Evolutionary conservation across 371 early-diverging fungal species (phyloP), one percentile per base, ranked within the genome.

Genomic region (Mucor piriformis): DNA sequence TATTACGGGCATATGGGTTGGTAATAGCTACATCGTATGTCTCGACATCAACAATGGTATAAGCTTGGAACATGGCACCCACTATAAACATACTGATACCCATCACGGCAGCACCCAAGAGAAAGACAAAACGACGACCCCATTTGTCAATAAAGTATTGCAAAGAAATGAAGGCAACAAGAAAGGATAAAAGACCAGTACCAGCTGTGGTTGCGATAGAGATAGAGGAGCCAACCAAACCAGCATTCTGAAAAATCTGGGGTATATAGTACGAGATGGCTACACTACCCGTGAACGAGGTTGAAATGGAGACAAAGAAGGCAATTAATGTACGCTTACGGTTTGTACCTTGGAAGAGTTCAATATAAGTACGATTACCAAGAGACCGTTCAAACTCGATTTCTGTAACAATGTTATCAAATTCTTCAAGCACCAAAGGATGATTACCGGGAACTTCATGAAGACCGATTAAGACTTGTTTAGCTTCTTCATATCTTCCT

Each of bases 241-340:
- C 80, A 15, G 80, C 75, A 29, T 53, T 64, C 7, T 42, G 32
- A 37, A 79, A 66, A 32, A 76, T 79, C 16, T 72, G 66, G 25
- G 80, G 80, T 0, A 74, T 74, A 49, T 74, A 79, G 46, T 74
- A 79, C 59, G 82, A 71, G 46, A 87, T 84, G 40, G 80, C 81
- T 34, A 83, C 83, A 66, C 79, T 81, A 23, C 88, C 89, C 38
- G 85, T 84, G 47, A 84, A 79, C 32, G 85, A 84, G 46, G 86
- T 86, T 16, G 83, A 76, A 44, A 83, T 63, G 15, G 80, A 82
- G 44, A 86, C 70, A 24, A 81, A 81, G 56, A 73, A 69, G 20
- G 76, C 60, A 13, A 71, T 54, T 1, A 65, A 20, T 0, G 76
- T 72, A n/a, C 75, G 73, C 37, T 68, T 69, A 33, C 62, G 67